Base-by-base conservation (phyloP, 1,284 basidiomycete species). In the Serendipita sp. region DNA sequence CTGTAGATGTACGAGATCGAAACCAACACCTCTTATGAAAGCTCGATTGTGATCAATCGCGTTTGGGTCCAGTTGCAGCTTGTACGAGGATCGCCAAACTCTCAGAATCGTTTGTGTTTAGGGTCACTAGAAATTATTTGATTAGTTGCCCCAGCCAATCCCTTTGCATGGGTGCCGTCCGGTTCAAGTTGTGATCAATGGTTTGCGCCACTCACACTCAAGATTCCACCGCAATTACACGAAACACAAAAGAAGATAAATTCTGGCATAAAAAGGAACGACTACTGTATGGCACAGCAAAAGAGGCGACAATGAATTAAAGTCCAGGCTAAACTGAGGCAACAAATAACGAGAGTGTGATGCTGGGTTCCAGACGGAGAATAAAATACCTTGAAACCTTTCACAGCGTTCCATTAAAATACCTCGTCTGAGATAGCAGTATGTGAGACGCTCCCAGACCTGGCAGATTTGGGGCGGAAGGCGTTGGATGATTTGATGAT, bases 341-440 rank as follows among this genome's bases (percentile, higher is more conserved):
- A 29, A 32, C 53, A 32, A 58, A 58, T 58, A 58, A 58, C 15
- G 53, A 58, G 53, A 58, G 53, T 58, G 53, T 26, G 53, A 58
- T 32, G 34, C 53, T 32, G 53, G 17, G 26, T 58, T 58, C 22
- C 53, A 58, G 32, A 26, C 53, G 10, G 53, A 35, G 34, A 58
- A 58, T 58, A 58, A 58, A 58, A 58, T 22, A 32, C 53, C n/a
- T 32, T 30, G 32, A 32, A n/a, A 49, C 47, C 38, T 41, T 41
- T 6, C 5, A 5, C 38, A 41, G 29, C 47, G 47, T 49, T 49
- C 47, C 47, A 22, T 49, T 49, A 49, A 30, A 49, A 49, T 30
- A 30, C 29, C 47, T 49, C 47, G 32, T n/a, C 53, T 35, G 26
- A 35, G 34, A 30, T 32, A 32, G 29, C 26, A 58, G 34, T n/a